Evolutionary conservation across 306 rosid species (phyloP).

Genomic region (Gleditsia sinensis): DNA sequence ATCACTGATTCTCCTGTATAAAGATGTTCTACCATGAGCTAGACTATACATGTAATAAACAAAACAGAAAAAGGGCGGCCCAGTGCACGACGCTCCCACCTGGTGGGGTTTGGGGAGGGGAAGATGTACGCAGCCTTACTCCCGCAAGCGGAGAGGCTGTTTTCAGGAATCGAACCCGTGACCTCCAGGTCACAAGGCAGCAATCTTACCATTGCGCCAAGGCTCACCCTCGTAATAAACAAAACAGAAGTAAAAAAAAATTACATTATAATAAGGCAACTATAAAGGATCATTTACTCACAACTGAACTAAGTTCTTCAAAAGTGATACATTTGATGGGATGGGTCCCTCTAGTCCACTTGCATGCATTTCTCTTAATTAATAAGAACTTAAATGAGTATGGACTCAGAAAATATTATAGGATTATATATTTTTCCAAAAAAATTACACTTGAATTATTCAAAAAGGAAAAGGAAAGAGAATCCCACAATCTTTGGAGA

Average conservation of each 20-base stretch:
- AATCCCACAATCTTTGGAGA: conserved; percentile 64
- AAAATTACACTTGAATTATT: conserved; percentile 9
- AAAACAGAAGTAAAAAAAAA: neutral
- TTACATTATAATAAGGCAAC: neutral
- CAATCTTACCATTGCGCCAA: too few species aligned
- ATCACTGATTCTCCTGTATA: conserved; percentile 75
- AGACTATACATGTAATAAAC: conserved; percentile 16
- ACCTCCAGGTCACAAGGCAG: too few species aligned
- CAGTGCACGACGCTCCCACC: too few species aligned
- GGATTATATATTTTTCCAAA: neutral
- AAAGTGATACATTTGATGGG: conserved; percentile 58
- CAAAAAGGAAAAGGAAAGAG: conserved; percentile 3
- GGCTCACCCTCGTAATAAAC: too few species aligned
- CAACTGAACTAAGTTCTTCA: conserved; percentile 55
- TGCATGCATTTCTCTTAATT: conserved; percentile 71
- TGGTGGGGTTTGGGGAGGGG: too few species aligned
- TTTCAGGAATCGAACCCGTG: too few species aligned
- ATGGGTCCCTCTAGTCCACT: conserved; percentile 82
- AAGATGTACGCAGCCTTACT: too few species aligned
- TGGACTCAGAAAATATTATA: neutral
- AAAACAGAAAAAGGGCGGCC: too few species aligned
- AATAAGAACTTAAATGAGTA: conserved; percentile 32
- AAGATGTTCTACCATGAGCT: conserved; percentile 23
- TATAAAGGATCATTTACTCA: conserved; percentile 44
- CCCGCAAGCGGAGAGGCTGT: too few species aligned